Percentiles rank a stretch among this genome's conserved stretches.
Evolutionary conservation across 805 yeast species (phyloP).

Genomic region (Lipomyces yamadae): DNA sequence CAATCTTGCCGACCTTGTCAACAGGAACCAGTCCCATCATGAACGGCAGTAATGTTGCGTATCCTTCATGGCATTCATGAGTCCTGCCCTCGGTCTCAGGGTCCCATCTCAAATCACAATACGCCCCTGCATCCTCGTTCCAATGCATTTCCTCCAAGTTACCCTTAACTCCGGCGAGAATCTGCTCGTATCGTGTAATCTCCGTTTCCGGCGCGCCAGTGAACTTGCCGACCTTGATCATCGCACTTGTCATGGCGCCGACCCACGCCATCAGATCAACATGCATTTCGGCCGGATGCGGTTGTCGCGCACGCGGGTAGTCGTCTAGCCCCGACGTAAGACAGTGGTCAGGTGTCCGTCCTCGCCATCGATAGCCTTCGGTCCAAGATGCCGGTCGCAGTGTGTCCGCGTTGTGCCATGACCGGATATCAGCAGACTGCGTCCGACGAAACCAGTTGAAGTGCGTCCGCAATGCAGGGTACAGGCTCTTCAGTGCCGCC

Average conservation of each 20-base stretch:
- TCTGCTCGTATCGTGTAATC: slow-evolving; percentile 52
- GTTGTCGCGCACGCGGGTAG: slow-evolving; percentile 81
- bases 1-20: slow-evolving; percentile 47
- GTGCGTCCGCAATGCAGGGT: slow-evolving; percentile 76
- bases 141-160: slow-evolving; percentile 82
- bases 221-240: slow-evolving; percentile 71
- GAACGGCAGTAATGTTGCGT: slow-evolving; percentile 85
- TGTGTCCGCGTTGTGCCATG: slow-evolving; percentile 62
- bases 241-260: slow-evolving; percentile 86
- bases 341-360: slow-evolving; percentile 82
- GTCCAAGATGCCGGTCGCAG: slow-evolving; percentile 47
- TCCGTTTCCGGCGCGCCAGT: slow-evolving; percentile 66
- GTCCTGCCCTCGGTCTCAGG: slow-evolving; percentile 45
- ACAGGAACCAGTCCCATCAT: slow-evolving; percentile 61
- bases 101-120: slow-evolving; percentile 72
- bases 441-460: slow-evolving; percentile 84
- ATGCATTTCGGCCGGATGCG: slow-evolving; percentile 86
- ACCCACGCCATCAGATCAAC: slow-evolving; percentile 93
- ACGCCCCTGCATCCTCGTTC: slow-evolving; percentile 66
- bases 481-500: slow-evolving; percentile 58
- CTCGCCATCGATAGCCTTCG: slow-evolving; percentile 92
- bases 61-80: slow-evolving; percentile 87
- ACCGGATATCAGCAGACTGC: slow-evolving; percentile 74
- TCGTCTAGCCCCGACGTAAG: slow-evolving; percentile 95
- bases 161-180: slow-evolving; percentile 60